phyloP scores from a whole-genome alignment of 805 yeast genomes.

The Ogataea populi-albae region DNA sequence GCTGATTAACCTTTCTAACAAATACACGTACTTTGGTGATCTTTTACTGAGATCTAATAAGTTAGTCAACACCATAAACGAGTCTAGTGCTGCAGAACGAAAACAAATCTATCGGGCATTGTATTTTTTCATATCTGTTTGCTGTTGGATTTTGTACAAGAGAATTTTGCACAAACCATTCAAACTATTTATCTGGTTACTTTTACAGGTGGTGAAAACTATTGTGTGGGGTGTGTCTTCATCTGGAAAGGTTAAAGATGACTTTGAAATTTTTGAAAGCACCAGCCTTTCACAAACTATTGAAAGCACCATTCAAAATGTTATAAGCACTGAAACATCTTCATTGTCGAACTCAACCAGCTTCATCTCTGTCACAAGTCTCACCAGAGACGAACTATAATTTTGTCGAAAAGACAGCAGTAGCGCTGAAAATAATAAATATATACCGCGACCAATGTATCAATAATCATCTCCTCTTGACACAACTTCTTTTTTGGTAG shows the following conservation, averaged over 20 bases:
- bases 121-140: slow-evolving; percentile 43
- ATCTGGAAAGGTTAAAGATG: slow-evolving; percentile 4
- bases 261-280: no score
- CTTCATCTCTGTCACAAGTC: not conserved
- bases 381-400: slow-evolving; percentile 11
- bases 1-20: slow-evolving; percentile 39
- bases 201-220: slow-evolving; percentile 36
- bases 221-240: slow-evolving; percentile 16
- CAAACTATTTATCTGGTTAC: slow-evolving; percentile 43
- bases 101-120: slow-evolving; percentile 46
- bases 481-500: slow-evolving; percentile 89
- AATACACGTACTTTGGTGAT: slow-evolving; percentile 40
- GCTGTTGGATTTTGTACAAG: slow-evolving; percentile 50
- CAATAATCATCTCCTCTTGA: slow-evolving; percentile 93
- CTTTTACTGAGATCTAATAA: slow-evolving; percentile 41
- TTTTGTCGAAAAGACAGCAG: no score
- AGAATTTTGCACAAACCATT: slow-evolving; percentile 46
- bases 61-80: slow-evolving; percentile 50
- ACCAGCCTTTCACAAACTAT: no score
- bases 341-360: no score
- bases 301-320: no score
- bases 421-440: not conserved
- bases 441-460: not conserved
- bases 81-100: slow-evolving; percentile 48
- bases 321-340: no score